phyloP scores from a whole-genome alignment of 2,329 filamentous ascomycete genomes.

The Sporothrix globosa region DNA sequence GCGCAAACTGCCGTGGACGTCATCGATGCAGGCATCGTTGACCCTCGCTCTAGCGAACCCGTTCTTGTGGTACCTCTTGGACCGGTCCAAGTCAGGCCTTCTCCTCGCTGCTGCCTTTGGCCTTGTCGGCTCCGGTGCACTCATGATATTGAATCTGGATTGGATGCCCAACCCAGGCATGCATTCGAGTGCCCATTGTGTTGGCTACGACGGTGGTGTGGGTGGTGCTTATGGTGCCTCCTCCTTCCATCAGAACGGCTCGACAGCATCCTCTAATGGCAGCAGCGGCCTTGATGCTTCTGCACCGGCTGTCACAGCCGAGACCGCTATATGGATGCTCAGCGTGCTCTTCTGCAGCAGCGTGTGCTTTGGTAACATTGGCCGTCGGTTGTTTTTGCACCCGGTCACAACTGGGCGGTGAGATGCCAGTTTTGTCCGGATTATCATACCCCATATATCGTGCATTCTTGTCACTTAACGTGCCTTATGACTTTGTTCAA shows the following conservation, averaged over 20 bases:
- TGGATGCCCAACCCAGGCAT: slow-evolving; percentile 71
- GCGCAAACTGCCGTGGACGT: slow-evolving; percentile 91
- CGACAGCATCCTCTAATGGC: slow-evolving; percentile 5
- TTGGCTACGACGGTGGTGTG: slow-evolving; percentile 27
- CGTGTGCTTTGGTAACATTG: slow-evolving; percentile 95
- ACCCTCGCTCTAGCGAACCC: slow-evolving; percentile 91
- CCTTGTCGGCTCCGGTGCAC: slow-evolving; percentile 69
- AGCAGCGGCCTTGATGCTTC: slow-evolving; percentile 29
- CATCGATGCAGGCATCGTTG: slow-evolving; percentile 87
- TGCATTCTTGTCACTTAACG: slow-evolving; percentile 13
- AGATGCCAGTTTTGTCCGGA: background rate
- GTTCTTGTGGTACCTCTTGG: slow-evolving; percentile 93
- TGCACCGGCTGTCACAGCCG: slow-evolving; percentile 60
- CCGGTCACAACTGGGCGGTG: background rate
- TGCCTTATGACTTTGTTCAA: slow-evolving; percentile 1
- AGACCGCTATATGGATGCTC: slow-evolving; percentile 82
- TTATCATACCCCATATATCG: too few relatives aligned
- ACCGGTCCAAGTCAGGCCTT: slow-evolving; percentile 84
- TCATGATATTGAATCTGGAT: slow-evolving; percentile 76
- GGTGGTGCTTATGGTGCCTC: slow-evolving; percentile 24
- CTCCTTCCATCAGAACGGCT: slow-evolving; percentile 37
- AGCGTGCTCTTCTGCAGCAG: slow-evolving; percentile 94
- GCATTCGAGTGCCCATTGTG: slow-evolving; percentile 29
- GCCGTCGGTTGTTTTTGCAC: slow-evolving; percentile 69
- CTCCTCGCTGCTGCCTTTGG: slow-evolving; percentile 76